phyloP scores from a whole-genome alignment of 176 grass and related monocot genomes.

The Olyra latifolia region DNA sequence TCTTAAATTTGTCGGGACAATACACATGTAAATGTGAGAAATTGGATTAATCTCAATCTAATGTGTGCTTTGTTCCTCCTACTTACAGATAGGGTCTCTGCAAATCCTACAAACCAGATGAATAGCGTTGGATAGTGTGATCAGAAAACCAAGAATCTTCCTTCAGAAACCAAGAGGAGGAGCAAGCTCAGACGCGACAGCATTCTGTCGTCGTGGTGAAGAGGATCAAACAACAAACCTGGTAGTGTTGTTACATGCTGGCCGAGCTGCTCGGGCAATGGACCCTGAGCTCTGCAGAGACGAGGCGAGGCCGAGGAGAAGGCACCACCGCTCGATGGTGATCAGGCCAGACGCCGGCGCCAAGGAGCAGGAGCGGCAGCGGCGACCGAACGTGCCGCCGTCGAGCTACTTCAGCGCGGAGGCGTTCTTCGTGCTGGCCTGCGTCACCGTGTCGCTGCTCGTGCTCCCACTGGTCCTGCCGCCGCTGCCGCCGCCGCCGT shows the following conservation, averaged over 20 bases:
- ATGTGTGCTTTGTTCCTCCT: too few relatives aligned
- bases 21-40: too few relatives aligned
- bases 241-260: constrained; percentile 4
- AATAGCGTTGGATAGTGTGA: neutral
- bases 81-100: neutral
- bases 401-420: constrained; percentile 38
- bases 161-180: neutral
- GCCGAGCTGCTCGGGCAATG: neutral
- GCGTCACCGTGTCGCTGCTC: constrained; percentile 54
- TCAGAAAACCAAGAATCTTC: neutral
- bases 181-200: neutral
- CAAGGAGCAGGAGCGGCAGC: neutral
- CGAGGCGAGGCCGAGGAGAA: neutral
- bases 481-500: constrained; percentile 66
- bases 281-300: neutral
- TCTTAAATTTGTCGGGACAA: neutral
- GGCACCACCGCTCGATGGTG: neutral
- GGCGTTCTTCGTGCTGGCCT: constrained; percentile 41
- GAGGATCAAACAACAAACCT: neutral
- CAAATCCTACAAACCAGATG: neutral
- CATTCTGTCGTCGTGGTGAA: neutral
- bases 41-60: too few relatives aligned
- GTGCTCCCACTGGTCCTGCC: constrained; percentile 71
- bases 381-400: neutral
- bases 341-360: neutral